Conservation (phyloP, 1,284 basidiomycete genomes). For the Cryptococcus maquisensis region DNA sequence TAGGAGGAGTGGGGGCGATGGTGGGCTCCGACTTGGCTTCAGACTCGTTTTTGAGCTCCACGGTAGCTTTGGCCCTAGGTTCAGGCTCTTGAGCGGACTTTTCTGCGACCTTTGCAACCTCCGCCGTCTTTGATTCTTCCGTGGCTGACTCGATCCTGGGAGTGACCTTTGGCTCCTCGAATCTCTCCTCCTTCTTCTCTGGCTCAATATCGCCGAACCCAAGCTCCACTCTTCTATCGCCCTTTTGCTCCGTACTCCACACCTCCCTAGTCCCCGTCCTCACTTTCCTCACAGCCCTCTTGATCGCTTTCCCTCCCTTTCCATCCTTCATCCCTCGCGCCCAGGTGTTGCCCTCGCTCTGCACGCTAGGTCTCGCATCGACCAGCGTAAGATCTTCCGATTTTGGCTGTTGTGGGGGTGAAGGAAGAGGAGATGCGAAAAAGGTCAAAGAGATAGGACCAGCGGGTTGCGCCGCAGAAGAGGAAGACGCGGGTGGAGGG, state of each 20-base stretch:
- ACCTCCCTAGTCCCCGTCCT: slow-evolving; percentile 20
- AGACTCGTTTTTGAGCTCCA: background rate
- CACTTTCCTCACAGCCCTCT: slow-evolving; percentile 10
- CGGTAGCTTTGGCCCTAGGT: no score
- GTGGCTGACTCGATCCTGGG: background rate
- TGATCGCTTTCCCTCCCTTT: background rate
- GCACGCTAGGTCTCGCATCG: background rate
- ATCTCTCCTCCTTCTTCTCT: background rate
- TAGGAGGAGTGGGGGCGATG: background rate
- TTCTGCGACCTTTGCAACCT: background rate
- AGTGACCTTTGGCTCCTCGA: background rate
- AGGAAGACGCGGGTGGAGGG: no score
- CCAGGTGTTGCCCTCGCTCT: background rate
- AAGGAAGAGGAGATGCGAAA: background rate
- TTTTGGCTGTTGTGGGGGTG: background rate
- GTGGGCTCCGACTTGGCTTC: background rate
- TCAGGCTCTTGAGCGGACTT: background rate
- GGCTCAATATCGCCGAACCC: background rate
- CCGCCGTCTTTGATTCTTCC: background rate
- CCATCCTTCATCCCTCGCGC: background rate
- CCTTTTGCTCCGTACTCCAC: background rate
- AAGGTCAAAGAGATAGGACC: no score
- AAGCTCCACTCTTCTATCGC: background rate
- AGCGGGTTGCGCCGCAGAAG: no score
- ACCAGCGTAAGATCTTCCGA: background rate